These are phyloP conservation scores for Fraxinus ornus DNA, from an alignment of 305 asterid species.

Conservation along the genomic window DNA sequence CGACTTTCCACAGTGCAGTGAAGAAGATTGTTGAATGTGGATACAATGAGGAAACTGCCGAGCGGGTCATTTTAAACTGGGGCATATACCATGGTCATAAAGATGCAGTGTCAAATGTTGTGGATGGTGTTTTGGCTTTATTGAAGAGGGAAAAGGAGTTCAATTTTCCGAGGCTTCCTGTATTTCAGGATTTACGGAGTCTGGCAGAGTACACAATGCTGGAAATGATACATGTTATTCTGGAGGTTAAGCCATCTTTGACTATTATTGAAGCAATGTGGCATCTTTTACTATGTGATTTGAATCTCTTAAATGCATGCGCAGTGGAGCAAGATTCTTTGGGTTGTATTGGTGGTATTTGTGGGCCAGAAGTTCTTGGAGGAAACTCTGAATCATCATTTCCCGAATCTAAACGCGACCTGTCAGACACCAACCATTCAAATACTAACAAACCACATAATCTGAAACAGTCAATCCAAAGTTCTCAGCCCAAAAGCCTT, in stretches of 20 bases:
- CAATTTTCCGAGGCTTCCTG: conserved; percentile 28
- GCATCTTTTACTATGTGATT: conserved; percentile 64
- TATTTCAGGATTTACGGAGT: conserved; percentile 47
- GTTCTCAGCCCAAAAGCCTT: conserved; percentile 30
- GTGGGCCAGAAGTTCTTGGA: conserved; percentile 30
- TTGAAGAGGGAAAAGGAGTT: conserved; percentile 43
- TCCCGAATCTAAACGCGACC: conserved; percentile 26
- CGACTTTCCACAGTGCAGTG: conserved; percentile 46
- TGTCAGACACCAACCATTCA: conserved; percentile 29
- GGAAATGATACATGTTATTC: conserved; percentile 73
- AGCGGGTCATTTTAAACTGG: conserved; percentile 57
- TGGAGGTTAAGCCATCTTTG: conserved; percentile 58
- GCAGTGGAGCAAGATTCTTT: conserved; percentile 33
- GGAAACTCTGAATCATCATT: conserved; percentile 20
- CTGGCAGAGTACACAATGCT: conserved; percentile 58
- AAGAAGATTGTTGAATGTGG: conserved; percentile 58
- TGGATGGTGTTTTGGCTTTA: conserved; percentile 61
- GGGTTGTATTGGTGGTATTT: conserved; percentile 25
- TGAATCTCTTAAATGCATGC: conserved; percentile 62
- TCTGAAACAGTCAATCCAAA: conserved; percentile 29
- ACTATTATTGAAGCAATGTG: conserved; percentile 72
- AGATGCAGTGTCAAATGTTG: conserved; percentile 58
- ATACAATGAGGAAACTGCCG: conserved; percentile 52
- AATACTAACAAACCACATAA: conserved; percentile 25
- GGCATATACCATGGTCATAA: conserved; percentile 59